Evolutionary conservation across 2,329 filamentous ascomycete species (phyloP).

Genomic region (Ophidiomyces ophidiicola): DNA sequence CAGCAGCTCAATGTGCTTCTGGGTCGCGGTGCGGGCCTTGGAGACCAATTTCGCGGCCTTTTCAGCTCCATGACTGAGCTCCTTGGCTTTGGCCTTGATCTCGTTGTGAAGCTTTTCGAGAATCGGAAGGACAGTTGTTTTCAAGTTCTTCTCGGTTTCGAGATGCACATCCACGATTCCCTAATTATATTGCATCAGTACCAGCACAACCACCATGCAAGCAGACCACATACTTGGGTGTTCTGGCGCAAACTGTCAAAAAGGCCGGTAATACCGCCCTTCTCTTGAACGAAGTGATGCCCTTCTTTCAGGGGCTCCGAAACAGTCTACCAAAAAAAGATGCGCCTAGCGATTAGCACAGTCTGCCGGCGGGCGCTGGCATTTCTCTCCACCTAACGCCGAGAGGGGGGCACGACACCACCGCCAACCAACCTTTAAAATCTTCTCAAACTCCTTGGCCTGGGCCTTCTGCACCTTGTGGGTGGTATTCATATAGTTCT

Average conservation of each 20-base stretch:
- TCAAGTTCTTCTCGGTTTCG: slow-evolving; percentile 84
- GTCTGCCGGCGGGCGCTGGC: not conserved
- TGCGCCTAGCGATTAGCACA: slow-evolving; percentile 5
- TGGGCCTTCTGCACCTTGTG: slow-evolving; percentile 78
- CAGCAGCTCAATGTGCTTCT: slow-evolving; percentile 92
- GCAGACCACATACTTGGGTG: slow-evolving; percentile 49
- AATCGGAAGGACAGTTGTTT: slow-evolving; percentile 71
- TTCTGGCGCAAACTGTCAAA: slow-evolving; percentile 92
- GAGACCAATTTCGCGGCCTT: slow-evolving; percentile 86
- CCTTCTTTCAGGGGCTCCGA: slow-evolving; percentile 75
- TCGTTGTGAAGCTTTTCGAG: slow-evolving; percentile 87
- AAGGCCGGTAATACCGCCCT: slow-evolving; percentile 77
- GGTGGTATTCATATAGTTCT: slow-evolving; percentile 74
- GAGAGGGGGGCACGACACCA: slow-evolving; percentile 9
- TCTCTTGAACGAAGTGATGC: slow-evolving; percentile 79
- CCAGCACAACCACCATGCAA: not conserved
- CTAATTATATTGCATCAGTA: slow-evolving; percentile 30
- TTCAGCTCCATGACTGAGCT: slow-evolving; percentile 64
- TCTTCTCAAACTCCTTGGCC: slow-evolving; percentile 89
- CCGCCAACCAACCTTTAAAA: slow-evolving; percentile 56
- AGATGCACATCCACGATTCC: slow-evolving; percentile 76
- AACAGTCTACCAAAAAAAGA: slow-evolving; percentile 49
- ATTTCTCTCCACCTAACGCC: not conserved
- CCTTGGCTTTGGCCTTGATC: slow-evolving; percentile 93
- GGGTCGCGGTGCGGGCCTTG: slow-evolving; percentile 70